Conservation (phyloP, 1,284 basidiomycete species). For the Ustilago cynodontis region DNA sequence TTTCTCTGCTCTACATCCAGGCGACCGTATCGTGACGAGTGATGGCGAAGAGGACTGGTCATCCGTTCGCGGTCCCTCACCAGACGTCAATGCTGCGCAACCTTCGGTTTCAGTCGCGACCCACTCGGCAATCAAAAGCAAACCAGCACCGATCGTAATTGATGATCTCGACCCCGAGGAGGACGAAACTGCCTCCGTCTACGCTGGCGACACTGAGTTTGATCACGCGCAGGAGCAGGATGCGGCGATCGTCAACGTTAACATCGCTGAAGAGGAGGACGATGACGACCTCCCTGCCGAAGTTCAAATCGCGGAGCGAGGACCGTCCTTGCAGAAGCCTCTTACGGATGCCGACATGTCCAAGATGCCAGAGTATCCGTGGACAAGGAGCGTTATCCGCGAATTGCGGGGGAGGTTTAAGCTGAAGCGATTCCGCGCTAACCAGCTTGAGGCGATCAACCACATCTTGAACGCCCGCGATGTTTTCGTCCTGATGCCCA, state of each 20-base stretch:
- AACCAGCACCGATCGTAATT: background rate
- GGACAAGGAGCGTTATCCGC: constrained; percentile 76
- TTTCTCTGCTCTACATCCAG: background rate
- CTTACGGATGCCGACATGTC: constrained; percentile 4
- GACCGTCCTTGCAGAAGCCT: constrained; percentile 36
- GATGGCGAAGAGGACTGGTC: constrained; percentile 6
- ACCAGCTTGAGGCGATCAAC: constrained; percentile 89
- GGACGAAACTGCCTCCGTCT: background rate
- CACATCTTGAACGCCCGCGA: constrained; percentile 84
- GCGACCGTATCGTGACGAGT: background rate
- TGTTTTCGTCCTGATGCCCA: constrained; percentile 96
- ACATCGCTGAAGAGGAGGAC: constrained; percentile 18
- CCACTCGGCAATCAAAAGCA: background rate
- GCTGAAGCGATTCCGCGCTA: constrained; percentile 79
- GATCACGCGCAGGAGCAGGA: background rate
- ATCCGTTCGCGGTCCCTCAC: background rate
- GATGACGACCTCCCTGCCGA: constrained; percentile 31
- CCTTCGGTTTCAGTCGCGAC: background rate
- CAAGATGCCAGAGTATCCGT: constrained; percentile 67
- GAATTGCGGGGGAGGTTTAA: constrained; percentile 79
- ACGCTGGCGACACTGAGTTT: background rate
- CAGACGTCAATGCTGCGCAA: background rate
- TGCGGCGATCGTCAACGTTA: constrained; percentile 11
- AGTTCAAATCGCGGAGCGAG: constrained; percentile 24
- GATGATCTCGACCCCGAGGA: background rate